These are phyloP conservation scores for Globisporangium viniferum DNA, from an alignment of 352 stramenopile genomes.

Conservation along the genomic window DNA sequence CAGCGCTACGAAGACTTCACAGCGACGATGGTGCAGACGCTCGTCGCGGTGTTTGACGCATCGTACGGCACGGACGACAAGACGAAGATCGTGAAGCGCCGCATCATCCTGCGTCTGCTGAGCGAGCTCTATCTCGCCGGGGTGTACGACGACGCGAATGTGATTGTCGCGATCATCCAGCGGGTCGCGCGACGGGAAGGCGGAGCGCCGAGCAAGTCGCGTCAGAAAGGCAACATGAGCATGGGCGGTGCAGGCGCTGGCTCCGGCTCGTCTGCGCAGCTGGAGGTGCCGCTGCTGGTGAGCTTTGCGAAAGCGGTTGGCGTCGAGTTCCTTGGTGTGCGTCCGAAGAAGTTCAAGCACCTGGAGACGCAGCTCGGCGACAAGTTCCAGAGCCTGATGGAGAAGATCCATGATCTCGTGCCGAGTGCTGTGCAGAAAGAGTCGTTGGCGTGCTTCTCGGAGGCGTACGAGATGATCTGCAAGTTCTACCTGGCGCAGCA, in stretches of 20 bases:
- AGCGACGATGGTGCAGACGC: slow-evolving; percentile 41
- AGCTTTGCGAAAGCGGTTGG: slow-evolving; percentile 93
- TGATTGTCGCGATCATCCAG: slow-evolving; percentile 83
- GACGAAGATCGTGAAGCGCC: slow-evolving; percentile 67
- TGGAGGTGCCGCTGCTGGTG: slow-evolving; percentile 93
- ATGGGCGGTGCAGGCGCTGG: slow-evolving; percentile 5
- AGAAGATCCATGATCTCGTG: slow-evolving; percentile 47
- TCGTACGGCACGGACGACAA: slow-evolving; percentile 67
- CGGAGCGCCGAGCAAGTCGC: slow-evolving; percentile 34
- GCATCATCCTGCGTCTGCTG: slow-evolving; percentile 75
- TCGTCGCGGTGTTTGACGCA: slow-evolving; percentile 57
- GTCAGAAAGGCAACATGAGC: slow-evolving; percentile 43
- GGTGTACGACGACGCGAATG: slow-evolving; percentile 68
- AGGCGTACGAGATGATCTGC: slow-evolving; percentile 87
- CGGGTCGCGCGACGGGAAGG: slow-evolving; percentile 55
- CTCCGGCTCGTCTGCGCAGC: slow-evolving; percentile 33
- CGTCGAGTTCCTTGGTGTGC: slow-evolving; percentile 83
- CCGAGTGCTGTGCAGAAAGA: slow-evolving; percentile 54
- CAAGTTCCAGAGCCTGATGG: slow-evolving; percentile 39
- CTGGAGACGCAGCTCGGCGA: slow-evolving; percentile 32
- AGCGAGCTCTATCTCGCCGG: slow-evolving; percentile 80
- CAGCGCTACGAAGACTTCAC: slow-evolving; percentile 91
- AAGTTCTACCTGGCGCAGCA: slow-evolving; percentile 91
- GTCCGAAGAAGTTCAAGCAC: slow-evolving; percentile 66
- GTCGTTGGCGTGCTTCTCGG: slow-evolving; percentile 78